Percentiles rank a stretch among this genome's conserved stretches.
Conservation (phyloP, 78 protist genomes). For the Dictyostelium capitatum region DNA sequence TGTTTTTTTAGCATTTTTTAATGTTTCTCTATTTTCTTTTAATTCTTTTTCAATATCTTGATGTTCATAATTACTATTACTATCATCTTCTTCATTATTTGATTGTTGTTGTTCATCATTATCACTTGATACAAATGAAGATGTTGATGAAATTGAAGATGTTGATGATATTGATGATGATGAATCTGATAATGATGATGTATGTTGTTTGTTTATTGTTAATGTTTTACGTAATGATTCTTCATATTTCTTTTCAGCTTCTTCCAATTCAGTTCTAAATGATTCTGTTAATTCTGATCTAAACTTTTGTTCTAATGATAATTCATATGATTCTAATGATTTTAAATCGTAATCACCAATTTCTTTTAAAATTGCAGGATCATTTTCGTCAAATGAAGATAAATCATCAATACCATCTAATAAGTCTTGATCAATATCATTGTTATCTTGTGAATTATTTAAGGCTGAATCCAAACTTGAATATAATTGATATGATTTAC, state of each 20-base stretch:
- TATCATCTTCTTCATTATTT: background rate
- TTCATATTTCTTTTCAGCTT: conserved; percentile 17
- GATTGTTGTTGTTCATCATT: background rate
- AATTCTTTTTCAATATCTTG: conserved; percentile 27
- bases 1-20: conserved; percentile 43
- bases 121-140: background rate
- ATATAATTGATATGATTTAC: conserved; percentile 16
- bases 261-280: conserved; percentile 6
- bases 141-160: background rate
- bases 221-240: background rate
- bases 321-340: background rate
- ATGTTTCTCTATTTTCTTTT: conserved; percentile 17
- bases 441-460: conserved; percentile 5
- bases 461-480: conserved; percentile 25
- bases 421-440: conserved; percentile 22
- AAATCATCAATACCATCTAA: conserved; percentile 16
- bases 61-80: background rate
- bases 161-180: background rate
- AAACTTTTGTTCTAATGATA: conserved; percentile 3
- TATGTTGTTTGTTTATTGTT: background rate
- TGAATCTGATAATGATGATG: background rate
- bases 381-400: conserved; percentile 16
- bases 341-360: conserved; percentile 12
- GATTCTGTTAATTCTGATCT: background rate
- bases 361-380: background rate